Evolutionary conservation across 257 asterid species (phyloP).

Genomic region (Craterostigma plantagineum): DNA sequence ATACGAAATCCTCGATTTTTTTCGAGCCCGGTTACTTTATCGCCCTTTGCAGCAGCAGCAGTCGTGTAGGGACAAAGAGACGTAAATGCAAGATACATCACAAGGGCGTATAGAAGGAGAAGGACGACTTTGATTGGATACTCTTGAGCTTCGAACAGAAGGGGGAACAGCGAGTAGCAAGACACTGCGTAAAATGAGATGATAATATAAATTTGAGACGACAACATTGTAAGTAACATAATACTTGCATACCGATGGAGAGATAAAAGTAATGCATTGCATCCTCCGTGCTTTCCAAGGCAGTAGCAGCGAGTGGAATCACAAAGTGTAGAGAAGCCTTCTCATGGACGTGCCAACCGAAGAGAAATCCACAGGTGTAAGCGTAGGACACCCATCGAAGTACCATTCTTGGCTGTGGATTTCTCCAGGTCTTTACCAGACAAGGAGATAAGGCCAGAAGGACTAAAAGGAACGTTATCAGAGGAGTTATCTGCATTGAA

Average conservation of each 20-base stretch:
- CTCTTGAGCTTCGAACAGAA: conserved; percentile 78
- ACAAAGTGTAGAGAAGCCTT: conserved; percentile 95
- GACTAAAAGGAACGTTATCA: conserved; percentile 46
- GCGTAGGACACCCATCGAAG: conserved; percentile 84
- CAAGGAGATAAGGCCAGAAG: conserved; percentile 63
- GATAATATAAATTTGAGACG: conserved; percentile 14
- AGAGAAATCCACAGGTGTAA: conserved; percentile 75
- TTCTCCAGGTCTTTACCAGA: conserved; percentile 67
- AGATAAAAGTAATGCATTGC: conserved; percentile 70
- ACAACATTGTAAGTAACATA: too few relatives aligned
- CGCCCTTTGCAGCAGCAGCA: conserved; percentile 7
- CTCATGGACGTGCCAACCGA: conserved; percentile 99
- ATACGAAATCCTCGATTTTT: conserved; percentile 8
- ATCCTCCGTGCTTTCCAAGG: conserved; percentile 42
- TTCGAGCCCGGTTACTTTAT: conserved; percentile 7
- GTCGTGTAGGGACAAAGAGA: conserved; percentile 18
- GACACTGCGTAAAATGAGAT: conserved; percentile 47
- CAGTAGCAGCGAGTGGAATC: conserved; percentile 59
- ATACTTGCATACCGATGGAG: conserved; percentile 38
- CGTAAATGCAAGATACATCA: conserved; percentile 54
- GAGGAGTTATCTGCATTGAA: conserved; percentile 65
- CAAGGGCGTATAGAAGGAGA: conserved; percentile 36
- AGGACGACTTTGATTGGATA: conserved; percentile 61
- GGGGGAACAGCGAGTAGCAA: conserved; percentile 80
- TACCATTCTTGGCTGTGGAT: conserved; percentile 63